Evolutionary conservation across 805 yeast genomes (phyloP).

Genomic region (Myxozyma monticola): DNA sequence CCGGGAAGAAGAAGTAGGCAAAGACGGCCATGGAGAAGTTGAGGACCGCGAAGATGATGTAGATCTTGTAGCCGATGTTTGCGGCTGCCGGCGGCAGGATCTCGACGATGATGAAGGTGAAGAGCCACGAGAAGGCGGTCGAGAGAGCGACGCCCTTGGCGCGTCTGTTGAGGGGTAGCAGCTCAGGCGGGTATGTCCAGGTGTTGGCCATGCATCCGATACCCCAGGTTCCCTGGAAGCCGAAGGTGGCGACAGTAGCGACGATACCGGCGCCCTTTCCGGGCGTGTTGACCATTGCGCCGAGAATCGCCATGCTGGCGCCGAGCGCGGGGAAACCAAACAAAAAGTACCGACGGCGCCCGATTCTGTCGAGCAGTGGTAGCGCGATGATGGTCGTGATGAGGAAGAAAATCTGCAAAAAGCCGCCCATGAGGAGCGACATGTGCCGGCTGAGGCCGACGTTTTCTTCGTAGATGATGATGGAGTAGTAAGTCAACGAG

Average conservation of each 20-base stretch:
- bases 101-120: slow-evolving; percentile 28
- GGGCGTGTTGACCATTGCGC: slow-evolving; percentile 1
- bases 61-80: slow-evolving; percentile 54
- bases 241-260: slow-evolving; percentile 44
- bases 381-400: slow-evolving; percentile 43
- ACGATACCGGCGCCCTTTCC: slow-evolving; percentile 24
- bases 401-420: slow-evolving; percentile 69
- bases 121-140: slow-evolving; percentile 7
- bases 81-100: slow-evolving; percentile 43
- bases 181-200: slow-evolving; percentile 44
- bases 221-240: slow-evolving; percentile 49
- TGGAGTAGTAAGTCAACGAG: slow-evolving; percentile 87
- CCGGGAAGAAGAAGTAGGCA: slow-evolving; percentile 54
- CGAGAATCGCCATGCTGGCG: slow-evolving; percentile 24
- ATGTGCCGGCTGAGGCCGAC: slow-evolving; percentile 47
- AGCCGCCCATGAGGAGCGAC: slow-evolving; percentile 48
- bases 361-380: slow-evolving; percentile 14
- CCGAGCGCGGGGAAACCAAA: slow-evolving; percentile 14
- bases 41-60: slow-evolving; percentile 57
- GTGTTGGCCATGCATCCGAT: slow-evolving; percentile 49
- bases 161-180: slow-evolving; percentile 38
- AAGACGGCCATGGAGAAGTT: slow-evolving; percentile 50
- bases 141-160: slow-evolving; percentile 44
- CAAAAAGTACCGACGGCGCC: slow-evolving; percentile 19
- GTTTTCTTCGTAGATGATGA: slow-evolving; percentile 52